Conservation (phyloP, 768 basidiomycete genomes). For the Lentinula raphanica region DNA sequence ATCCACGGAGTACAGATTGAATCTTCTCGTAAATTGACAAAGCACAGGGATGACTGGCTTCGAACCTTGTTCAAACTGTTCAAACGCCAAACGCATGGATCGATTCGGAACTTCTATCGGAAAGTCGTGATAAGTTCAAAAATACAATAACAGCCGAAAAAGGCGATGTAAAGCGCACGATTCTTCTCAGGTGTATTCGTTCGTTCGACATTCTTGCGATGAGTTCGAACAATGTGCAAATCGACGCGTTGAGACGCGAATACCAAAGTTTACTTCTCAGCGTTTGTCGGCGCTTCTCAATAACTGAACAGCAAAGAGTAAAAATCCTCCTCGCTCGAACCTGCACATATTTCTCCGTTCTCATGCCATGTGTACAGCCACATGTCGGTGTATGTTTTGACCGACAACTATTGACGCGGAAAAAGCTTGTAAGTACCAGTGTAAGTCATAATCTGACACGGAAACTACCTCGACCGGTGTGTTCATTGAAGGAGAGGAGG, state of each 20-base stretch:
- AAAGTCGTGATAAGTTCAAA: not conserved
- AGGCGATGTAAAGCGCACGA: not conserved
- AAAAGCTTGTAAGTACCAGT: not conserved
- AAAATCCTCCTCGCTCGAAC: not conserved
- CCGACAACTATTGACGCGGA: not conserved
- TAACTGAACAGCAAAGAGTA: not conserved
- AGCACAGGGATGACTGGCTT: slow-evolving; percentile 4
- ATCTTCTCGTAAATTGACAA: slow-evolving; percentile 3
- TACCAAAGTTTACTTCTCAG: not conserved
- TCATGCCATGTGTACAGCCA: not conserved
- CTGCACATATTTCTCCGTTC: not conserved
- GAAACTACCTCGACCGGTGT: not conserved
- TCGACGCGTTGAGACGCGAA: not conserved
- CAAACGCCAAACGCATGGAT: not conserved
- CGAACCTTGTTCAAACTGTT: not conserved
- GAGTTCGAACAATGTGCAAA: not conserved
- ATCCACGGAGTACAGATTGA: not conserved
- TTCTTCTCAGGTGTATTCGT: not conserved
- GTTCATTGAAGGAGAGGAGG: not conserved
- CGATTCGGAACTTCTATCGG: slow-evolving; percentile 4
- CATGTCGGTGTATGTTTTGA: not conserved
- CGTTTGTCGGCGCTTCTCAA: not conserved
- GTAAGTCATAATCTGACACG: not conserved
- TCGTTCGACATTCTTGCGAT: not conserved
- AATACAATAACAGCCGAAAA: not conserved